Base-by-base conservation (phyloP, 441 rosid genomes). In the Pelargonium fulgidum region DNA sequence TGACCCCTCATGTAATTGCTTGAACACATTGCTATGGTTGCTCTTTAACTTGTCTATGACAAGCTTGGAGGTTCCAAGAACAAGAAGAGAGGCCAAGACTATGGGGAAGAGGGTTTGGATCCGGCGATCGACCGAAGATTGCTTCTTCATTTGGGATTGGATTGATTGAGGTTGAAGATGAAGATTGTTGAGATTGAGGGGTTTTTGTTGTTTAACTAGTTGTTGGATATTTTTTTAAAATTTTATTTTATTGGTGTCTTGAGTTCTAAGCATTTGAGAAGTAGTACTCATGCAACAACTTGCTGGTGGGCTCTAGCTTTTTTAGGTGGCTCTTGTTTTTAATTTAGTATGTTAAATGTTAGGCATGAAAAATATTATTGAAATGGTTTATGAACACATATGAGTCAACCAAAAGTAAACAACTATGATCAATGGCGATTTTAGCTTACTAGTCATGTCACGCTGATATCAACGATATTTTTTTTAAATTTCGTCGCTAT, bases 31-130 rank as follows among this genome's bases (percentile, higher is more conserved):
- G 73, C 89, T 85, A 52, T 70, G 70, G 73, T 73, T 74, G 74
- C 78, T 83, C 86, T 82, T 87, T 72, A 89, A 75, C 77, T 70
- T 76, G 41, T 90, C 97, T 8, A 86, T 72, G 62, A 85, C 75
- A 24, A 86, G 71, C 69, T 83, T 82, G 2, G 72, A 72, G 4
- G 82, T 73, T 64, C 97, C 93, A 6, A 87, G 61, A 36, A 90
- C 48, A 7, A 90, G 80, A 68, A 90, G 24, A 13, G 86, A 86
- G 72, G 76, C 79, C 58, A 93, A 58, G 16, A 81, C 86, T 6
- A 81, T 69, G 0, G 85, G 96, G 69, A 85, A 83, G 58, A 89
- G 74, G 66, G 85, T 79, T 64, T 86, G 93, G 73, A 85, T 67
- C 48, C 48, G 48, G 11, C 48, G 48, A 44, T 50, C 14, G 56